A percentile compares a stretch with the other conserved stretches of the same genome.
These are phyloP conservation scores for Chaetoscypha palmicola DNA, from an alignment of 2,329 filamentous ascomycete species.

Conservation along the genomic window DNA sequence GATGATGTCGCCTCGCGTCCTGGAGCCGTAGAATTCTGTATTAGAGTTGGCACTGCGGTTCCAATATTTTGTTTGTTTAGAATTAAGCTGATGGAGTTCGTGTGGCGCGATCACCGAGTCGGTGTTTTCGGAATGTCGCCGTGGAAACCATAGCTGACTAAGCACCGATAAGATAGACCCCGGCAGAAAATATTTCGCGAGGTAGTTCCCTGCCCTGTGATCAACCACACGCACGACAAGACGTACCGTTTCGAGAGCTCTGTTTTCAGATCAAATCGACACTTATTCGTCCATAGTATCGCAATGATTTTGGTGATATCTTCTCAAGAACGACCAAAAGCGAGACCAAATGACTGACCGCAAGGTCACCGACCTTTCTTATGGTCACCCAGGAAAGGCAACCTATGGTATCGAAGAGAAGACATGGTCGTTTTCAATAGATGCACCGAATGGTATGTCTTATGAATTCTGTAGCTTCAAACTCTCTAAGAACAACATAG, in stretches of 20 bases:
- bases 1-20: neutral
- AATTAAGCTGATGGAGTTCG: neutral
- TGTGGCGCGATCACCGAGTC: neutral
- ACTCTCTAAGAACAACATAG: constrained; percentile 9
- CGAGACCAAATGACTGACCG: constrained; percentile 34
- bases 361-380: constrained; percentile 40
- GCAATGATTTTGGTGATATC: constrained; percentile 21
- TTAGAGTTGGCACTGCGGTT: neutral
- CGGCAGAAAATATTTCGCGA: neutral
- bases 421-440: constrained; percentile 28
- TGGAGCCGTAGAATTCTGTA: no score
- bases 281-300: neutral
- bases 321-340: constrained; percentile 19
- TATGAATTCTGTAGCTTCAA: constrained; percentile 7
- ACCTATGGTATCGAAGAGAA: constrained; percentile 35
- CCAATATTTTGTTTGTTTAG: neutral
- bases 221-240: no score
- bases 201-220: no score
- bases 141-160: no score
- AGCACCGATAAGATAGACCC: neutral
- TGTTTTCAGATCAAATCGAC: neutral
- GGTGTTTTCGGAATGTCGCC: neutral
- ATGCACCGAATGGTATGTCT: constrained; percentile 16
- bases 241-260: neutral
- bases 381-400: constrained; percentile 46